Base-by-base conservation (phyloP, 1,139 yeast genomes). In the Hyphopichia khmerensis region DNA sequence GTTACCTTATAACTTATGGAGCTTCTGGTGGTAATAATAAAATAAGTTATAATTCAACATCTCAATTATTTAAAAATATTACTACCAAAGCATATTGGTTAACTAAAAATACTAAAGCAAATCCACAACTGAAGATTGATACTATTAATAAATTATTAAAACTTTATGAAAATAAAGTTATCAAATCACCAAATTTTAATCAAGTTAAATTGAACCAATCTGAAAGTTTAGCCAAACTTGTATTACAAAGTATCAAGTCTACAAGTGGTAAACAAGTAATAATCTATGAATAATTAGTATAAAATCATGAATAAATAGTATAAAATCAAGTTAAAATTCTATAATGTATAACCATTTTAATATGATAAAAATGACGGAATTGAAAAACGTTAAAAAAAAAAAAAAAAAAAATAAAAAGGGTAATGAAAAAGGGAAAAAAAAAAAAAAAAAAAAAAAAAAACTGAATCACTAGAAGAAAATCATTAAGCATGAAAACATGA, bases 81-180 rank as follows among this genome's bases (percentile, higher is more conserved):
- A 80, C 84, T 18, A 81, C 89, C 33, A 79, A 77, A 37, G 96
- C 97, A 0, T 90, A 83, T 67, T 91, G 98, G 97, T 79, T 90
- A 41, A 85, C 96, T 9, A 82, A 76, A 33, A 84, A 86, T 69
- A 76, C 83, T 46, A 77, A 78, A 52, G 63, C 69, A 42, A 68
- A 86, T 53, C 89, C 91, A 3, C 43, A 74, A 24, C 72, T 75
- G 43, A 87, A 88, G 62, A 64, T 69, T 42, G 66, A 72, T 11
- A 79, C 87, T 18, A 72, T 88, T 39, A 57, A 69, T 21, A 79
- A 75, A 41, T 71, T 90, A 40, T 72, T 86, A 27, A 69, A 75
- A 41, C 68, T 86, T 60, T 85, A 84, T 62, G 74, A 78, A 48
- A 62, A 70, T 6, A 87, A 85, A 14, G 67, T 79, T 69, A 54